Conservation (phyloP, 352 stramenopile genomes). For the Phytophthora pseudosyringae region DNA sequence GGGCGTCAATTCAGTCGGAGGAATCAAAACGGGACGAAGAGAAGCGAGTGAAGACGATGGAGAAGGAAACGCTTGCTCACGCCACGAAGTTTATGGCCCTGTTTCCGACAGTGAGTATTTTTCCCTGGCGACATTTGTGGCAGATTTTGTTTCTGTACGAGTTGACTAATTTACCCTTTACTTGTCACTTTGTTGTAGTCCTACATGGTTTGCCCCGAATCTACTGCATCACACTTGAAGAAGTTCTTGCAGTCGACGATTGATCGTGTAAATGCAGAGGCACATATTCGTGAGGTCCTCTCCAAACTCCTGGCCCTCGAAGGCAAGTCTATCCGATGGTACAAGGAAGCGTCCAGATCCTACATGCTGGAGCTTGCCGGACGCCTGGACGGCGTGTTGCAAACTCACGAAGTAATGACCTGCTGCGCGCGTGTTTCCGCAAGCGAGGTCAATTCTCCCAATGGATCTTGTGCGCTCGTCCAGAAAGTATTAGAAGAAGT, state of each 20-base stretch:
- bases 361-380: constrained; percentile 74
- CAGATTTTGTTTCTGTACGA: not conserved
- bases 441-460: constrained; percentile 3
- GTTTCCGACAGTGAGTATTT: constrained; percentile 62
- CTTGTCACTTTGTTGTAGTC: constrained; percentile 45
- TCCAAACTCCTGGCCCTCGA: constrained; percentile 76
- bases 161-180: not conserved
- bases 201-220: constrained; percentile 55
- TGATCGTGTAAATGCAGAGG: constrained; percentile 46
- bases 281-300: constrained; percentile 57
- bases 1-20: constrained; percentile 81
- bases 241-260: constrained; percentile 57
- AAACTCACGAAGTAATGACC: constrained; percentile 45
- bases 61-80: constrained; percentile 58
- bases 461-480: constrained; percentile 54
- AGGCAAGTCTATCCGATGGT: constrained; percentile 73
- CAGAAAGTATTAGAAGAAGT: constrained; percentile 56
- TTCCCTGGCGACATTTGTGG: not conserved
- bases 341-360: constrained; percentile 63
- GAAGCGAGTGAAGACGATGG: constrained; percentile 56
- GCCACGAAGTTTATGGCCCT: constrained; percentile 65
- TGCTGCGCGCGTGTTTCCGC: constrained; percentile 50
- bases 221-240: constrained; percentile 46
- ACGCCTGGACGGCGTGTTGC: constrained; percentile 53
- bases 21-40: constrained; percentile 70